A percentile compares a stretch with the other conserved stretches of the same genome.
Evolutionary conservation across 2,329 filamentous ascomycete genomes (phyloP).

Genomic region (Eurotiales sp.): DNA sequence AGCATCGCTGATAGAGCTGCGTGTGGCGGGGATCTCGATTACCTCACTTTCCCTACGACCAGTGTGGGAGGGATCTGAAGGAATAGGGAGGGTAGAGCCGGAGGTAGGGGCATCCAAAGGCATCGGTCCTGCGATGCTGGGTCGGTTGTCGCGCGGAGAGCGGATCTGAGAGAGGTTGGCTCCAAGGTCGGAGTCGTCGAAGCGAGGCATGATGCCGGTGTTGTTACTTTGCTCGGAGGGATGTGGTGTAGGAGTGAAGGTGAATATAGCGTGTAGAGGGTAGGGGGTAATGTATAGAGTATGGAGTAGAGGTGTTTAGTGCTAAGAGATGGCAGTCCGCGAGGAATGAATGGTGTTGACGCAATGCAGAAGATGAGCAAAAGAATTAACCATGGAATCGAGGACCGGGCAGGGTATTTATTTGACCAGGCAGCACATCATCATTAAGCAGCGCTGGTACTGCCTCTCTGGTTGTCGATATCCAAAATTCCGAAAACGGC

Average conservation of each 20-base stretch:
- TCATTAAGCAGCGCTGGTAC: too few species aligned
- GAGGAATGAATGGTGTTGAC: background rate
- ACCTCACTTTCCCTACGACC: slow-evolving; percentile 43
- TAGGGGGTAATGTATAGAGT: background rate
- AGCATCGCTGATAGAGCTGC: slow-evolving; percentile 66
- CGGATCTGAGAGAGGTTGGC: slow-evolving; percentile 31
- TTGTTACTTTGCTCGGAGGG: background rate
- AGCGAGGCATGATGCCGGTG: slow-evolving; percentile 54
- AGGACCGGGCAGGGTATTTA: slow-evolving; percentile 10
- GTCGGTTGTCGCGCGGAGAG: slow-evolving; percentile 26
- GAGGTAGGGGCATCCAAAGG: slow-evolving; percentile 18
- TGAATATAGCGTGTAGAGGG: slow-evolving; percentile 5
- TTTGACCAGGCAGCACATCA: slow-evolving; percentile 2
- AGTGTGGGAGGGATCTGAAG: slow-evolving; percentile 32
- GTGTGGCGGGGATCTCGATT: slow-evolving; percentile 66
- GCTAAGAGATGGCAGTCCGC: background rate
- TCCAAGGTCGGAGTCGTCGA: slow-evolving; percentile 56
- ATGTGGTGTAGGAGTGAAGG: background rate
- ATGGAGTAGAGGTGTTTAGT: background rate
- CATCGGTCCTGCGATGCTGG: slow-evolving; percentile 22
- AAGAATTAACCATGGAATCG: background rate
- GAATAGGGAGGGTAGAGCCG: slow-evolving; percentile 32
- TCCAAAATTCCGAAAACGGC: slow-evolving; percentile 14
- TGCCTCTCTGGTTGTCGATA: too few species aligned
- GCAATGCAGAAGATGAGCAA: background rate